Conservation (phyloP, 768 basidiomycete genomes). For the Astraeus odoratus region DNA sequence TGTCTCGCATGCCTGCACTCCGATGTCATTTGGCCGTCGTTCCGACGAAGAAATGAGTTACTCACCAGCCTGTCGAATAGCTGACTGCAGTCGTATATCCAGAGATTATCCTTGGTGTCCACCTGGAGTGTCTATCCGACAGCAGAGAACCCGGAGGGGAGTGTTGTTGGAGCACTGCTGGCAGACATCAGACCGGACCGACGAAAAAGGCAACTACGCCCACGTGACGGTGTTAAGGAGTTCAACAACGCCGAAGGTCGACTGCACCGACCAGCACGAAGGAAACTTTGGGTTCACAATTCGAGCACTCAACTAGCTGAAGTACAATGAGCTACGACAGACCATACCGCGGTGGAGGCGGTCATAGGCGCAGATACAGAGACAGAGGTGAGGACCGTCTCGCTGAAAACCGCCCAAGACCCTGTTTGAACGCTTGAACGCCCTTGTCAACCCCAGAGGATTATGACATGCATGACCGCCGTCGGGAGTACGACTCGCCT, state of each 20-base stretch:
- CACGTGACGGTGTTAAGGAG: constrained; percentile 18
- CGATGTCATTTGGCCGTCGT: neutral
- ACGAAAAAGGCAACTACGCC: neutral
- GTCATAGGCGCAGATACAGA: constrained; percentile 38
- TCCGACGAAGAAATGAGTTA: neutral
- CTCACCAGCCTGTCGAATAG: constrained; percentile 20
- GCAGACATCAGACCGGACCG: too few relatives aligned
- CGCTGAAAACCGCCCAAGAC: neutral
- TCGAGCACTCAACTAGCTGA: constrained; percentile 4
- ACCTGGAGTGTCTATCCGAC: neutral
- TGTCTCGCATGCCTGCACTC: constrained; percentile 48
- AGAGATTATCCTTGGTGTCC: neutral
- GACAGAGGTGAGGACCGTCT: constrained; percentile 41
- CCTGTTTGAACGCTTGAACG: constrained; percentile 1
- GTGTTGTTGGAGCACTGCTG: neutral
- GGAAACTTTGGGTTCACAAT: constrained; percentile 4
- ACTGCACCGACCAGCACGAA: constrained; percentile 2
- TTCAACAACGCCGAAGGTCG: neutral
- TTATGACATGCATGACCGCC: constrained; percentile 51
- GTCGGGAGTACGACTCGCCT: constrained; percentile 64
- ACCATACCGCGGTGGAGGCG: constrained; percentile 38
- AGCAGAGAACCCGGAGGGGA: too few relatives aligned
- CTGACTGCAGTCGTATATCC: neutral
- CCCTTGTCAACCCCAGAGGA: constrained; percentile 41
- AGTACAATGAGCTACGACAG: constrained; percentile 52